These are phyloP conservation scores for Salix exigua DNA, from an alignment of 345 rosid genomes.

Conservation along the genomic window DNA sequence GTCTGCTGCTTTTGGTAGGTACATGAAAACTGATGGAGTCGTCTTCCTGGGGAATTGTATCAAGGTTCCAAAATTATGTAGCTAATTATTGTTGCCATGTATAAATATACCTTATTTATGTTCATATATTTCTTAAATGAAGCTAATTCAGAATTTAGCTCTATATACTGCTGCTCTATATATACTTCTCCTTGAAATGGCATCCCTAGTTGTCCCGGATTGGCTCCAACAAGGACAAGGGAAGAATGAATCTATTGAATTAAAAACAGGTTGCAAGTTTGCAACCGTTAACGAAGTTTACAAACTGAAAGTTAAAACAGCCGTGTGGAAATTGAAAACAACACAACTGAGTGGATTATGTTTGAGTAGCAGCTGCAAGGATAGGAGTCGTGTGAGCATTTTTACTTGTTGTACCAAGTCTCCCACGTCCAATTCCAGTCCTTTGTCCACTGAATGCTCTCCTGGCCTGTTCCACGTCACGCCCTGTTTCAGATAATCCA, in stretches of 20 bases:
- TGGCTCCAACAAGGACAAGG: neutral
- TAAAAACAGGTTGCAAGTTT: slow-evolving; percentile 35
- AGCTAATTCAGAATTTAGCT: too few species aligned
- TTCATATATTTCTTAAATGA: neutral
- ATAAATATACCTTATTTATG: neutral
- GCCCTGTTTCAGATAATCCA: slow-evolving; percentile 29
- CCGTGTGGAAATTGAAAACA: slow-evolving; percentile 2
- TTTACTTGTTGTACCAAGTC: slow-evolving; percentile 18
- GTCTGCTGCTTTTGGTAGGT: neutral
- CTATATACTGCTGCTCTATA: too few species aligned
- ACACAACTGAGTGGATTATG: neutral
- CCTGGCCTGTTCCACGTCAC: slow-evolving; percentile 28
- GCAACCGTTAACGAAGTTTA: slow-evolving; percentile 24
- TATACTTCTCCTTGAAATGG: neutral
- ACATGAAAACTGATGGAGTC: neutral
- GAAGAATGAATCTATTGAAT: slow-evolving; percentile 4
- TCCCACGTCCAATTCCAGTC: slow-evolving; percentile 42
- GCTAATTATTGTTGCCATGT: neutral
- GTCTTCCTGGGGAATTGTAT: neutral
- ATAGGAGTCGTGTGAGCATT: slow-evolving; percentile 15
- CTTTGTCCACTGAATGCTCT: slow-evolving; percentile 38
- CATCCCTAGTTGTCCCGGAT: neutral
- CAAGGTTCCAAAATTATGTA: neutral
- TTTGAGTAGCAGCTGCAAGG: slow-evolving; percentile 29
- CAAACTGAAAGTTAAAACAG: neutral